Conservation (phyloP, 2,329 filamentous ascomycete genomes). For the Talaromyces sp. region DNA sequence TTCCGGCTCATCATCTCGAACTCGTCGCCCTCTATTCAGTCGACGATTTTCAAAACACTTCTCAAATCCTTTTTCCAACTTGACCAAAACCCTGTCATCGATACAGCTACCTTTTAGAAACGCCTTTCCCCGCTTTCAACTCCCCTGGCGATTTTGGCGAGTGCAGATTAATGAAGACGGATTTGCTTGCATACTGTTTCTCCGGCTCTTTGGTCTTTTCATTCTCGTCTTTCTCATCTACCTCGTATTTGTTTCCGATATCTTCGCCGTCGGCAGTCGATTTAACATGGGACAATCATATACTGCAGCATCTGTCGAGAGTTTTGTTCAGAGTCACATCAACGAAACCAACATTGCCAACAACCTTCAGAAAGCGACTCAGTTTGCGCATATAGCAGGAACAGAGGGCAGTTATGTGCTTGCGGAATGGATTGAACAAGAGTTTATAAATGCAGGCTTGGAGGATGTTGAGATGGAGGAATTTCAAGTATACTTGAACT, state of each 20-base stretch:
- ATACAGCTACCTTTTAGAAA: constrained; percentile 52
- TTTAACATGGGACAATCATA: constrained; percentile 68
- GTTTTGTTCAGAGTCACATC: constrained; percentile 69
- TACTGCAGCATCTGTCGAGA: constrained; percentile 76
- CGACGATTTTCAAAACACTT: constrained; percentile 56
- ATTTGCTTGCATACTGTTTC: constrained; percentile 64
- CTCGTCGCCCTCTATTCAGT: constrained; percentile 41
- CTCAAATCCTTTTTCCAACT: constrained; percentile 55
- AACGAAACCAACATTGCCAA: constrained; percentile 67
- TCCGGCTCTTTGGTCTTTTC: constrained; percentile 70
- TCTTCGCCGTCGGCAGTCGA: constrained; percentile 67
- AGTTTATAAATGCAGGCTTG: constrained; percentile 69
- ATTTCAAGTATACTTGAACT: constrained; percentile 89
- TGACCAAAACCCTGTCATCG: constrained; percentile 57
- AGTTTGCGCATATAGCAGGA: constrained; percentile 87
- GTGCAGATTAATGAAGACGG: constrained; percentile 42
- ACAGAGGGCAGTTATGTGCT: constrained; percentile 87
- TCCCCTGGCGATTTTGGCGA: constrained; percentile 36
- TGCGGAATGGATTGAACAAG: constrained; percentile 76
- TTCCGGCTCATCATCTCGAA: constrained; percentile 40
- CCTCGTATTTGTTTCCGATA: constrained; percentile 77
- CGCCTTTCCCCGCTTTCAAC: constrained; percentile 41
- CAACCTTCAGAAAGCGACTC: constrained; percentile 72
- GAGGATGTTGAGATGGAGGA: constrained; percentile 74
- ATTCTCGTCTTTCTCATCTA: constrained; percentile 77